A percentile compares a stretch with the other conserved stretches of the same genome.
Conservation (phyloP, 306 rosid species). For the Prunus fruticosa region DNA sequence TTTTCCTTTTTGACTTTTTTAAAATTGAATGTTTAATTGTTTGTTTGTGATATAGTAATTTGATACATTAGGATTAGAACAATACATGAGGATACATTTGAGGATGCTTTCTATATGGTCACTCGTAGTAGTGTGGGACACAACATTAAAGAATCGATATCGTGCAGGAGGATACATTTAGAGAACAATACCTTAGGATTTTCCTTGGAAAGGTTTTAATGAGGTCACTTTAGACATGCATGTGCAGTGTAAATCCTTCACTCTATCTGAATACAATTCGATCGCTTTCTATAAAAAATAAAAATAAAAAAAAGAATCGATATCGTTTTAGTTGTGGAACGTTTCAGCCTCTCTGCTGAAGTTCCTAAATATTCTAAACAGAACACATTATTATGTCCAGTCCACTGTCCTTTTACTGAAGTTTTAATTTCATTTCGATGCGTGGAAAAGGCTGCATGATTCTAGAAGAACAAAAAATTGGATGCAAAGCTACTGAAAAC, state of each 20-base stretch:
- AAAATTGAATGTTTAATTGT: too few relatives aligned
- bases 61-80: too few relatives aligned
- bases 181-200: too few relatives aligned
- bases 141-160: background rate
- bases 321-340: background rate
- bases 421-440: conserved; percentile 58
- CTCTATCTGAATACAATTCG: too few relatives aligned
- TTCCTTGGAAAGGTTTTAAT: too few relatives aligned
- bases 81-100: too few relatives aligned
- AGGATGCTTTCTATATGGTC: background rate
- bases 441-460: conserved; percentile 68
- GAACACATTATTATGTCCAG: background rate
- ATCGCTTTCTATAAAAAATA: too few relatives aligned
- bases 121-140: background rate
- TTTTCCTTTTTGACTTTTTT: too few relatives aligned
- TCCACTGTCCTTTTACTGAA: conserved; percentile 45
- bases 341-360: background rate
- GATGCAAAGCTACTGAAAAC: conserved; percentile 13
- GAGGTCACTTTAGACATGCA: too few relatives aligned
- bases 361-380: background rate
- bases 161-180: too few relatives aligned
- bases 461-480: conserved; percentile 41
- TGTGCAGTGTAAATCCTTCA: too few relatives aligned
- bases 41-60: too few relatives aligned
- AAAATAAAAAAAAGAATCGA: background rate